phyloP scores from a whole-genome alignment of 164 flowering plant genomes.

The Taxillus chinensis region DNA sequence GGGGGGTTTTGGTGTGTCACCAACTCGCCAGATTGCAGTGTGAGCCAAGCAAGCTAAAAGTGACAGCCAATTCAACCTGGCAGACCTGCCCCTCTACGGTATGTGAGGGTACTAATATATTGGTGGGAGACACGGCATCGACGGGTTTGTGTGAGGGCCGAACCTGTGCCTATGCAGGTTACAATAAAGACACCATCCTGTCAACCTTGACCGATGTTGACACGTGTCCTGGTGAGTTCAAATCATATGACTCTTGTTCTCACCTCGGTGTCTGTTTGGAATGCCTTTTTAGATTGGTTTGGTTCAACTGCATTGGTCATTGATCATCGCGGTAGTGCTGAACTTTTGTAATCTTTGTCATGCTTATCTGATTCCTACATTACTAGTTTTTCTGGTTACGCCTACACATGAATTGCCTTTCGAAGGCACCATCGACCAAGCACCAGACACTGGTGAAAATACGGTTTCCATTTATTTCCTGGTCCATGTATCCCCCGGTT shows the following conservation, averaged over 20 bases:
- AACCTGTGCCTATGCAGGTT: slow-evolving; percentile 65
- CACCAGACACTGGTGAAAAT: no score
- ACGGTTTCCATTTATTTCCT: no score
- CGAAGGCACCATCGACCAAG: no score
- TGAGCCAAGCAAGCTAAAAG: slow-evolving; percentile 23
- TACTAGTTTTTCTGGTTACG: no score
- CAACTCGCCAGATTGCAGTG: slow-evolving; percentile 44
- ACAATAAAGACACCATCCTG: slow-evolving; percentile 22
- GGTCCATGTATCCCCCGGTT: no score
- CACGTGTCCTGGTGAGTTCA: slow-evolving; percentile 39
- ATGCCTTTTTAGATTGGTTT: neutral
- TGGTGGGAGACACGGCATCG: slow-evolving; percentile 30
- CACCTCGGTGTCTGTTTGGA: neutral
- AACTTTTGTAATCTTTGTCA: no score
- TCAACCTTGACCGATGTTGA: slow-evolving; percentile 20
- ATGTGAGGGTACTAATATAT: slow-evolving; percentile 26
- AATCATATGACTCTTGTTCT: neutral
- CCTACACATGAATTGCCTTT: no score
- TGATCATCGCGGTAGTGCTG: neutral
- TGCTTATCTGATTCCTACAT: no score
- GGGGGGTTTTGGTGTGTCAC: neutral
- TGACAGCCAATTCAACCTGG: slow-evolving; percentile 14
- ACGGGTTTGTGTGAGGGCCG: slow-evolving; percentile 14
- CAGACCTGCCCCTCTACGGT: slow-evolving; percentile 36
- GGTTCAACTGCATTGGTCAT: neutral